A percentile compares a stretch with the other conserved stretches of the same genome.
These are phyloP conservation scores for Marsdenia floribunda DNA, from an alignment of 257 asterid genomes.

Conservation along the genomic window DNA sequence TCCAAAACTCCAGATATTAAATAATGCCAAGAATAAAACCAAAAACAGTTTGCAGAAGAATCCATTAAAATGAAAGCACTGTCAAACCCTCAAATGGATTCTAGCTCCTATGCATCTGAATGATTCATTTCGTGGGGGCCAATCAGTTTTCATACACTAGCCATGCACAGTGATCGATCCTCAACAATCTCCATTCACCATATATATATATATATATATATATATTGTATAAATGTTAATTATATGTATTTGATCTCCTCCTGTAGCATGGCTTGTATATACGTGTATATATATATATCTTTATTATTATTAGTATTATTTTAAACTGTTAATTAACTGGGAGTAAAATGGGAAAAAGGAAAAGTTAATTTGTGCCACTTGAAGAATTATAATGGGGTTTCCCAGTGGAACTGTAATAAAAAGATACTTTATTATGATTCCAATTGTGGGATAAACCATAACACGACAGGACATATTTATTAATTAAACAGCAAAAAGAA, in stretches of 20 bases:
- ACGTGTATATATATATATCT: no score
- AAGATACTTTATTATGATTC: not conserved
- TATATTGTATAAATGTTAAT: no score
- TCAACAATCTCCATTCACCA: no score
- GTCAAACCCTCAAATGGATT: constrained; percentile 38
- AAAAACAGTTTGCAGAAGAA: constrained; percentile 32
- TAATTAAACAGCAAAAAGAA: no score
- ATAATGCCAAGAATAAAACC: constrained; percentile 24
- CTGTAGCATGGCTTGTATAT: no score
- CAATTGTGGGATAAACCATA: not conserved
- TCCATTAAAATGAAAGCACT: constrained; percentile 39
- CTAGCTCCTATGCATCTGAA: constrained; percentile 34
- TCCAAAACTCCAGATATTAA: constrained; percentile 51
- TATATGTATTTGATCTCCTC: no score
- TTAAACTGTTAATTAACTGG: not conserved
- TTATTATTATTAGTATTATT: no score
- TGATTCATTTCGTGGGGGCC: constrained; percentile 43
- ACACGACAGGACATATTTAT: not conserved
- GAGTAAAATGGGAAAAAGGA: not conserved
- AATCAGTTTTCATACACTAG: not conserved
- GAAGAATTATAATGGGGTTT: not conserved
- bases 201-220: no score
- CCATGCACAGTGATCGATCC: no score
- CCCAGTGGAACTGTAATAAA: not conserved
- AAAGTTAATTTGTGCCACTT: not conserved